Evolutionary conservation across 1,284 basidiomycete species (phyloP), one percentile per base, ranked within the genome.

Genomic region (Singerocomus inundabilis): DNA sequence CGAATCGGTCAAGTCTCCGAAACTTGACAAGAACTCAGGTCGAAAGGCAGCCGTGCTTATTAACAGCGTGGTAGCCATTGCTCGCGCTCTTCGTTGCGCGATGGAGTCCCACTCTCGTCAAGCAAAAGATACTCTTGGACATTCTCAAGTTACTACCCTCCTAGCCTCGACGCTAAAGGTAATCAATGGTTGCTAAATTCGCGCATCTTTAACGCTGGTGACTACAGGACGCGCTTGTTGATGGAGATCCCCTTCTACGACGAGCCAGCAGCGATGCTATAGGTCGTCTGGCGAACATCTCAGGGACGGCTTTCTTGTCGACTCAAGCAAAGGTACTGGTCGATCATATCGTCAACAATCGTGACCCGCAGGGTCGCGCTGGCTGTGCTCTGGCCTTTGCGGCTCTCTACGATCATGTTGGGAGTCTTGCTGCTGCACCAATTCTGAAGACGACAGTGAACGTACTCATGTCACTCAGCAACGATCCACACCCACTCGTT

Each of bases 371-470:
- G 58, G 89, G 87, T 12, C 85, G 97, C 25, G 94, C 96, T 6
- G 97, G 97, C 2, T 98, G 94, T 63, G 93, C 95, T 0, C 70
- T 94, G 16, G 91, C 95, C 0, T 94, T 99, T 59, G 94, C 94
- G n/a, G 80, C 93, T 7, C 92, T 99, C 39, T 98, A 98, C 70
- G 84, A 81, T 46, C 82, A 93, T 59, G 94, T 99, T 31, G 97
- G 97, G 13, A 92, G 94, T 32, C 77, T 99, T 18, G 91, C 91
- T 5, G 96, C 94, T 6, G 93, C 93, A 0, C 93, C 97, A 0
- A 79, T 98, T 13, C 79, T 99, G 52, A 98, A 98, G 72, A 98
- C 96, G 0, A 93, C 96, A 0, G 89, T 98, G 57, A 95, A 98
- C 62, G 88, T 99, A 48, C 77, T 98, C 41, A 93, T 98, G 85